A percentile compares a stretch with the other conserved stretches of the same genome.
phyloP scores from a whole-genome alignment of 768 basidiomycete genomes.

The Boletus reticulatus region DNA sequence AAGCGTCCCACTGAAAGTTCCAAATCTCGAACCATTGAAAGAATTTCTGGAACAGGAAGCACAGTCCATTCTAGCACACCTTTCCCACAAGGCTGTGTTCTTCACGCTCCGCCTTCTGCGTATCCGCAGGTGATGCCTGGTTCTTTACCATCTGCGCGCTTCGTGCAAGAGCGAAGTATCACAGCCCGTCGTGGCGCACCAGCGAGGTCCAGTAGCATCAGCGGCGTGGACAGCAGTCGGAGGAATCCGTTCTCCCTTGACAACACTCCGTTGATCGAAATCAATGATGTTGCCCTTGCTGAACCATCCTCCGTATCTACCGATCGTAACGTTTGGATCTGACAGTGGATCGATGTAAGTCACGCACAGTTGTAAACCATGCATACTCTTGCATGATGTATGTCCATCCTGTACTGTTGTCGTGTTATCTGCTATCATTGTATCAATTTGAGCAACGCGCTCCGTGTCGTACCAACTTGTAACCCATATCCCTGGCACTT shows the following conservation, averaged over 20 bases:
- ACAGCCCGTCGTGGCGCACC: background rate
- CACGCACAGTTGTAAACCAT: background rate
- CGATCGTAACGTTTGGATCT: background rate
- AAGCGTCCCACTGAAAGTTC: background rate
- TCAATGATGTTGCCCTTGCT: background rate
- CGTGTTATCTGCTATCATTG: background rate
- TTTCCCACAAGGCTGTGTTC: slow-evolving; percentile 4
- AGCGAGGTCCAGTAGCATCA: background rate
- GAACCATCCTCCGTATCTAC: background rate
- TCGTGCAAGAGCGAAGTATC: background rate
- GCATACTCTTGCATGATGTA: slow-evolving; percentile 2
- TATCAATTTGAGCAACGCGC: background rate
- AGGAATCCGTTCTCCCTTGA: slow-evolving; percentile 2
- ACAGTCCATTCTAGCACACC: background rate
- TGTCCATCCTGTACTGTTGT: background rate
- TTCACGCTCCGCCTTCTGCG: slow-evolving; percentile 21
- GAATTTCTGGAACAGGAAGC: background rate
- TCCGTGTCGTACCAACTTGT: too few relatives aligned
- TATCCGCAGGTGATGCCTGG: slow-evolving; percentile 31
- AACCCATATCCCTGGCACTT: too few relatives aligned
- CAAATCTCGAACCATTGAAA: background rate
- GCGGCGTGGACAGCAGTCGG: background rate
- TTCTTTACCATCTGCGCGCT: slow-evolving; percentile 10
- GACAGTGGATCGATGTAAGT: background rate
- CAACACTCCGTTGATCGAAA: slow-evolving; percentile 3